A percentile compares a stretch with the other conserved stretches of the same genome.
Evolutionary conservation across 2,329 filamentous ascomycete genomes (phyloP).

Genomic region (Xylaria sp.): DNA sequence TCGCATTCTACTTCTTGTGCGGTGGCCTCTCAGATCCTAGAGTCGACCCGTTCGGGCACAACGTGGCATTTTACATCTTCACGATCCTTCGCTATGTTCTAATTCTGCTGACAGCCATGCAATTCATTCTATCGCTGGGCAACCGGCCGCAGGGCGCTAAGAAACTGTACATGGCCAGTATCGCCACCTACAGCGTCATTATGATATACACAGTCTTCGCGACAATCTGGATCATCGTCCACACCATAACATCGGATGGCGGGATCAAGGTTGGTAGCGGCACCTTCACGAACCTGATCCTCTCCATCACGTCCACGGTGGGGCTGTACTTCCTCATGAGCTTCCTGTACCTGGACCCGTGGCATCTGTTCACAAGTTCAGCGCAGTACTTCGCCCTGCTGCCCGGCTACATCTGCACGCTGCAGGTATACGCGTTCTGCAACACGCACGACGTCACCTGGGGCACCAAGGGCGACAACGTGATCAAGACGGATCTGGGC

Average conservation of each 20-base stretch:
- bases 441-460: slow-evolving; percentile 99
- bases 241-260: slow-evolving; percentile 66
- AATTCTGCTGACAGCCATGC: slow-evolving; percentile 87
- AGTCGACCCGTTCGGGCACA: slow-evolving; percentile 91
- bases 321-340: slow-evolving; percentile 97
- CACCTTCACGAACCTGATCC: slow-evolving; percentile 93
- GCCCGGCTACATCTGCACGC: slow-evolving; percentile 93
- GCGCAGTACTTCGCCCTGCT: slow-evolving; percentile 93
- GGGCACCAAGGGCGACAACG: slow-evolving; percentile 99
- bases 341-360: slow-evolving; percentile 95
- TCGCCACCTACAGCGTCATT: slow-evolving; percentile 91
- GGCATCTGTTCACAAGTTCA: slow-evolving; percentile 97
- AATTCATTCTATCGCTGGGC: slow-evolving; percentile 96
- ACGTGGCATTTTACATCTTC: slow-evolving; percentile 87
- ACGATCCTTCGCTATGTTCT: slow-evolving; percentile 85
- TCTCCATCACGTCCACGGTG: slow-evolving; percentile 87
- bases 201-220: slow-evolving; percentile 97
- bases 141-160: slow-evolving; percentile 96
- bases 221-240: slow-evolving; percentile 85
- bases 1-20: slow-evolving; percentile 98
- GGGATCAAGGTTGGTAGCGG: slow-evolving; percentile 79
- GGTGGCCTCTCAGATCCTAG: slow-evolving; percentile 83
- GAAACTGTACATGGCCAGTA: slow-evolving; percentile 86
- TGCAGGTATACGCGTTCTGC: slow-evolving; percentile 98
- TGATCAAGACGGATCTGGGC: slow-evolving; percentile 91